A percentile compares a stretch with the other conserved stretches of the same genome.
Conservation (phyloP, 306 rosid genomes). For the Cicer pinnatifidum region DNA sequence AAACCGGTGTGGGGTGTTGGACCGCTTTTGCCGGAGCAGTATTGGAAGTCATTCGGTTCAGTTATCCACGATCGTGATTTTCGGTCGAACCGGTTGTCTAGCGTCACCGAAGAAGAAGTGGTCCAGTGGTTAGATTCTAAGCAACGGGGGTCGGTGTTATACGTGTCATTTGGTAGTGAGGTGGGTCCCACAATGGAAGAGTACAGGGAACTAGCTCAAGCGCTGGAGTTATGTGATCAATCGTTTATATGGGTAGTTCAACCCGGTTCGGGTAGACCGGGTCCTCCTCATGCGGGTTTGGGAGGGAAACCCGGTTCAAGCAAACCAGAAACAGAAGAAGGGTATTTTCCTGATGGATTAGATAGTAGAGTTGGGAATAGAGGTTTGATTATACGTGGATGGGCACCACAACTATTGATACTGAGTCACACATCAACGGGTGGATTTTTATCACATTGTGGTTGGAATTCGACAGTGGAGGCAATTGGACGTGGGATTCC, state of each 20-base stretch:
- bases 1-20: constrained; percentile 77
- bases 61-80: constrained; percentile 50
- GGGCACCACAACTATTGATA: constrained; percentile 80
- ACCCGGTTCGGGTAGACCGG: constrained; percentile 49
- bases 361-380: constrained; percentile 49
- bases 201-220: constrained; percentile 44
- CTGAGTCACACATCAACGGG: constrained; percentile 76
- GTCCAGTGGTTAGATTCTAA: constrained; percentile 62
- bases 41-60: constrained; percentile 57
- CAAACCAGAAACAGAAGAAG: constrained; percentile 32
- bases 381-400: constrained; percentile 70
- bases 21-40: constrained; percentile 67
- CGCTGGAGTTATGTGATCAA: constrained; percentile 47
- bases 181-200: constrained; percentile 63
- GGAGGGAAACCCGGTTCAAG: neutral
- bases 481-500: constrained; percentile 71
- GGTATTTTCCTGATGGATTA: constrained; percentile 55
- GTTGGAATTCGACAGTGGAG: constrained; percentile 76
- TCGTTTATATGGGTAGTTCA: constrained; percentile 70
- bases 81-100: constrained; percentile 49
- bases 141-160: constrained; percentile 56
- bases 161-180: constrained; percentile 61
- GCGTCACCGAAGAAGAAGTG: constrained; percentile 58
- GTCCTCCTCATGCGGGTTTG: constrained; percentile 6
- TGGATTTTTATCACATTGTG: constrained; percentile 73